Evolutionary conservation across 345 rosid genomes (phyloP).

Genomic region (Linum lewisii): DNA sequence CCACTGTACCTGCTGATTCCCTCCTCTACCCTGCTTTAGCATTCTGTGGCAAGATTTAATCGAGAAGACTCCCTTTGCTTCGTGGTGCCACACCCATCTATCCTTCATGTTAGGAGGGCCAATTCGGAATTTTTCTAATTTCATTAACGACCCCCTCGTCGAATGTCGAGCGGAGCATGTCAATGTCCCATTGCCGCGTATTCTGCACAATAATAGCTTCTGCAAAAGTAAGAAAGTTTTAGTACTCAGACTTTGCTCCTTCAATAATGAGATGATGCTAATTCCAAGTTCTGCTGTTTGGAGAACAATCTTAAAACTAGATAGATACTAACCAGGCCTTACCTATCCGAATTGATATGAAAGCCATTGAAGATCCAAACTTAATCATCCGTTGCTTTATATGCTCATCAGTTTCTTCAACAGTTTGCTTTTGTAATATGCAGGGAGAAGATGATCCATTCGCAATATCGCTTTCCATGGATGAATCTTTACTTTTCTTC

Average conservation of each 20-base stretch:
- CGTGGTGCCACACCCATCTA: too few relatives aligned
- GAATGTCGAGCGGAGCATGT: too few relatives aligned
- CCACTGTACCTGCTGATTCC: too few relatives aligned
- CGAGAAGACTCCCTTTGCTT: too few relatives aligned
- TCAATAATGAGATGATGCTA: conserved; percentile 47
- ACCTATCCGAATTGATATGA: conserved; percentile 60
- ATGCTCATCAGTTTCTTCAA: conserved; percentile 63
- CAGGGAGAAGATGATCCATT: conserved; percentile 78
- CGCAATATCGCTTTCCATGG: conserved; percentile 71
- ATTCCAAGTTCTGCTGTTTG: conserved; percentile 62
- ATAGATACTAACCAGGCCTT: conserved; percentile 55
- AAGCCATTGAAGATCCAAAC: conserved; percentile 49
- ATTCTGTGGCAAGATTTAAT: too few relatives aligned
- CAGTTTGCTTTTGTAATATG: conserved; percentile 42
- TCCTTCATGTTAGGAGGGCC: too few relatives aligned
- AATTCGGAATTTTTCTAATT: too few relatives aligned
- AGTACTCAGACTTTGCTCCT: conserved; percentile 46
- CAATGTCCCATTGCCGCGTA: too few relatives aligned
- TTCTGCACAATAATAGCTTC: conserved; percentile 48
- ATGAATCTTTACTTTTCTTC: conserved; percentile 31
- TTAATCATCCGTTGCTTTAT: conserved; percentile 86
- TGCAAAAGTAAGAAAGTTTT: conserved; percentile 49
- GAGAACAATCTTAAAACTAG: conserved; percentile 36
- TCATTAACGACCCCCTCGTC: too few relatives aligned
- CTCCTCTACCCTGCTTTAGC: too few relatives aligned